Percentiles rank a stretch among this genome's conserved stretches.
Conservation (phyloP, 2,329 filamentous ascomycete genomes). For the Aspergillus neotritici region DNA sequence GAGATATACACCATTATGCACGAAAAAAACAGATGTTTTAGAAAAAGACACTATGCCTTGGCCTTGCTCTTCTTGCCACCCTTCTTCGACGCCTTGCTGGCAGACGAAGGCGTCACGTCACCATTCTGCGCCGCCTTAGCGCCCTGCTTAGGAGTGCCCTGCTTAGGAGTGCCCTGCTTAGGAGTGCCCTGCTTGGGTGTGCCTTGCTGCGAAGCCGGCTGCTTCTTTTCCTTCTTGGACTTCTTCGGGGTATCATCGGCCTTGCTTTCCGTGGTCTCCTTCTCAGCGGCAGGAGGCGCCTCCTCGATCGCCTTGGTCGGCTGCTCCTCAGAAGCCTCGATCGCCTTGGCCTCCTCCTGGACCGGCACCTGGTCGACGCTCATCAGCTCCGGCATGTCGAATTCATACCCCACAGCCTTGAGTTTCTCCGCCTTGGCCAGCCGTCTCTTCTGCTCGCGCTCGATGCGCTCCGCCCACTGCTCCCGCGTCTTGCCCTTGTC, state of each 20-base stretch:
- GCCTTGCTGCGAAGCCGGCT: conserved; percentile 10
- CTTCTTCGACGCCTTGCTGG: conserved; percentile 24
- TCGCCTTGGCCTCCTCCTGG: conserved; percentile 30
- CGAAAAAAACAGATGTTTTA: conserved; percentile 2
- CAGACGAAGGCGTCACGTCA: conserved; percentile 16
- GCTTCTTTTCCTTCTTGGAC: conserved; percentile 22
- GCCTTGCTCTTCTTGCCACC: conserved; percentile 27
- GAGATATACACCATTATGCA: conserved; percentile 9
- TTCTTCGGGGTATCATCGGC: conserved; percentile 19
- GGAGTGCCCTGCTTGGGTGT: conserved; percentile 4
- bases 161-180: conserved; percentile 4
- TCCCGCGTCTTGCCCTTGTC: conserved; percentile 67
- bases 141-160: conserved; percentile 8
- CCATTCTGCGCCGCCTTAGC: not conserved
- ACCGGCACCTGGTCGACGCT: conserved; percentile 50
- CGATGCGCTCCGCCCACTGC: conserved; percentile 71
- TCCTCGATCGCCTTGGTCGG: conserved; percentile 27
- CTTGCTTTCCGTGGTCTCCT: conserved; percentile 6
- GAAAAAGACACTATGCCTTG: conserved; percentile 18
- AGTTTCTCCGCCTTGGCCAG: conserved; percentile 65
- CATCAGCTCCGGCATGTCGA: conserved; percentile 68
- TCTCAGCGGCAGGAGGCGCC: conserved; percentile 17
- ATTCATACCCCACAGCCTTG: conserved; percentile 77
- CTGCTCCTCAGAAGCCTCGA: conserved; percentile 29
- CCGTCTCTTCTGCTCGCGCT: conserved; percentile 66